These are phyloP conservation scores for Pseudogymnoascus sp. DNA, from an alignment of 2,329 filamentous ascomycete genomes.

Conservation along the genomic window DNA sequence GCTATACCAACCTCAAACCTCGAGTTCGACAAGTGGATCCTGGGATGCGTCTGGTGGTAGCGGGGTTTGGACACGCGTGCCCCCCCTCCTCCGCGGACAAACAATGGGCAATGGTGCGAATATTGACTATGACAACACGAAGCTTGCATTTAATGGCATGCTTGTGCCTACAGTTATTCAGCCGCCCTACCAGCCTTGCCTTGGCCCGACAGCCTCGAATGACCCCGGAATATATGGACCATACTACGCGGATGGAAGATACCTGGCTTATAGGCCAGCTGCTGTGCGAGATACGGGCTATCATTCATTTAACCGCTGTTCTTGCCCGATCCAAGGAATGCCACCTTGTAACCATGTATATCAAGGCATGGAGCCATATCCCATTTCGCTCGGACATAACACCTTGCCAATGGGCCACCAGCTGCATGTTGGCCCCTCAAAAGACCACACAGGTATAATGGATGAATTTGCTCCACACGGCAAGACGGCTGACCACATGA, in stretches of 20 bases:
- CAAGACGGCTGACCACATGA: constrained; percentile 2
- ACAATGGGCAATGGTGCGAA: constrained; percentile 2
- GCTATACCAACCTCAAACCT: not conserved
- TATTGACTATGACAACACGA: constrained; percentile 13
- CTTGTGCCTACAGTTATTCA: constrained; percentile 53
- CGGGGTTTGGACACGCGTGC: constrained; percentile 6
- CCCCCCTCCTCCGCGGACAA: not conserved
- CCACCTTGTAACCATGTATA: constrained; percentile 1
- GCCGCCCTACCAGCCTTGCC: constrained; percentile 48
- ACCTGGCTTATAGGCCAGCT: constrained; percentile 47
- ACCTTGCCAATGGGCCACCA: not conserved
- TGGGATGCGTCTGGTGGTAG: constrained; percentile 3
- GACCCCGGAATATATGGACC: constrained; percentile 51
- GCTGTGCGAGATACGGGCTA: constrained; percentile 47
- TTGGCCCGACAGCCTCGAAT: constrained; percentile 52
- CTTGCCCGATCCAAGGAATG: not conserved
- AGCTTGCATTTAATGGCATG: constrained; percentile 33
- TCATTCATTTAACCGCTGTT: constrained; percentile 13
- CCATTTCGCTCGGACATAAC: constrained; percentile 6
- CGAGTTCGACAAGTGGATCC: not conserved
- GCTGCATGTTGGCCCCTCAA: not conserved
- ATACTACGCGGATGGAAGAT: constrained; percentile 57
- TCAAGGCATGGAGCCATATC: constrained; percentile 2
- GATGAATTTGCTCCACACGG: not conserved
- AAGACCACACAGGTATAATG: not conserved